Conservation (phyloP, 139 green algal species). For the Coelastrella sp. region DNA sequence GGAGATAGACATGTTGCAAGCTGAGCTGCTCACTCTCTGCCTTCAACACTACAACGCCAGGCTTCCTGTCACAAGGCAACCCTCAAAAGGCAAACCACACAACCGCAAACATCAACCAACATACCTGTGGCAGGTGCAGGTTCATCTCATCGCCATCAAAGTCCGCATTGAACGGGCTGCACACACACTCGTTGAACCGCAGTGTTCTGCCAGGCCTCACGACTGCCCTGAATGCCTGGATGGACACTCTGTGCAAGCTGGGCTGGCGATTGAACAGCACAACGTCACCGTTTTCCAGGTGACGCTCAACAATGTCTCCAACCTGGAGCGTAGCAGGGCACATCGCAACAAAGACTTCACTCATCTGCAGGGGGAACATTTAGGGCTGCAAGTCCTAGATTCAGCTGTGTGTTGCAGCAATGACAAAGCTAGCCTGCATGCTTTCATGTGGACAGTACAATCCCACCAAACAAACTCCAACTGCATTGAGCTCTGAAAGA, state of each 20-base stretch:
- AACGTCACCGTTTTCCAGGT: slow-evolving; percentile 95
- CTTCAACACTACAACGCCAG: no score
- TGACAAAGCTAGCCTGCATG: no score
- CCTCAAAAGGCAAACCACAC: no score
- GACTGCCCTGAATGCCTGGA: slow-evolving; percentile 95
- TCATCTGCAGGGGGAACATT: background rate
- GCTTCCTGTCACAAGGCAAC: no score
- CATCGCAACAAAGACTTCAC: background rate
- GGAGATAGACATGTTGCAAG: no score
- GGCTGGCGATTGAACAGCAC: slow-evolving; percentile 99
- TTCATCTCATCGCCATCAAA: slow-evolving; percentile 99
- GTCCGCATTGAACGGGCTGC: slow-evolving; percentile 98
- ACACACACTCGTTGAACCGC: slow-evolving; percentile 99
- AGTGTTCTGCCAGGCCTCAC: slow-evolving; percentile 92
- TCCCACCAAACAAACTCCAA: no score
- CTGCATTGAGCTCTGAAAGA: no score
- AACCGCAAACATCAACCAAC: no score
- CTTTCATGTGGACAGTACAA: no score
- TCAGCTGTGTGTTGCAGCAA: no score
- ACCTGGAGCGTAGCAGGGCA: slow-evolving; percentile 47
- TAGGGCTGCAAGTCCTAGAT: background rate
- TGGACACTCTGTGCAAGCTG: slow-evolving; percentile 96
- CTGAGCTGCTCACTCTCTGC: no score
- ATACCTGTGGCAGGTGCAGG: slow-evolving; percentile 93
- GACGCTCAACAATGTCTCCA: slow-evolving; percentile 94